phyloP scores from a whole-genome alignment of 805 yeast genomes.

The Yamadazyma sp. region DNA sequence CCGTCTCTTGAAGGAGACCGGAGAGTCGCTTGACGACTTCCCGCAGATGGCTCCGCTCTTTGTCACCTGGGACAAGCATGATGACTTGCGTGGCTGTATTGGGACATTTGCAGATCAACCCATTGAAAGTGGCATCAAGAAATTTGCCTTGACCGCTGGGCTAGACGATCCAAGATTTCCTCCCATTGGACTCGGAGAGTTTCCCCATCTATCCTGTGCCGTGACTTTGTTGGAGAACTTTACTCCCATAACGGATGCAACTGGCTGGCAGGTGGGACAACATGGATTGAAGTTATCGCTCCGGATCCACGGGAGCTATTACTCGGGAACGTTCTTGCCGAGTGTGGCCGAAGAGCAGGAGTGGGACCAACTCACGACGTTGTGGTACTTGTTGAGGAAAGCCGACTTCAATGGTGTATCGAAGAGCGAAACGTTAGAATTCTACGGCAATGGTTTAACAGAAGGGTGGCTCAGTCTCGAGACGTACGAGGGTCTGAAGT shows the following conservation, averaged over 20 bases:
- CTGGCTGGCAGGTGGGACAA: slow-evolving; percentile 77
- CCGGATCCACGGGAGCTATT: slow-evolving; percentile 33
- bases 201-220: slow-evolving; percentile 52
- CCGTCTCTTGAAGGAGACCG: slow-evolving; percentile 14
- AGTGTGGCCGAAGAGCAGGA: slow-evolving; percentile 86
- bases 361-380: slow-evolving; percentile 74
- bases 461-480: slow-evolving; percentile 36
- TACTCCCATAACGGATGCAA: slow-evolving; percentile 47
- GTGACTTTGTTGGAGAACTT: slow-evolving; percentile 68
- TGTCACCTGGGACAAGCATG: slow-evolving; percentile 76
- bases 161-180: slow-evolving; percentile 75
- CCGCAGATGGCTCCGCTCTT: slow-evolving; percentile 60
- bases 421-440: slow-evolving; percentile 19
- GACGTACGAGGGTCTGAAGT: slow-evolving; percentile 38
- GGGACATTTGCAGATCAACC: slow-evolving; percentile 71
- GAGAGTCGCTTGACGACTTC: slow-evolving; percentile 13
- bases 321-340: slow-evolving; percentile 84
- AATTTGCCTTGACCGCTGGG: slow-evolving; percentile 64
- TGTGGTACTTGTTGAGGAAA: slow-evolving; percentile 68
- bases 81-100: slow-evolving; percentile 80
- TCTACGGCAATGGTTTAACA: slow-evolving; percentile 28
- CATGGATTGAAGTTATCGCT: slow-evolving; percentile 77
- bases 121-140: slow-evolving; percentile 56
- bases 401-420: slow-evolving; percentile 48
- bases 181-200: slow-evolving; percentile 59